A percentile compares a stretch with the other conserved stretches of the same genome.
These are phyloP conservation scores for Candida pseudoviswanathii DNA, from an alignment of 1,139 yeast species.

Conservation along the genomic window DNA sequence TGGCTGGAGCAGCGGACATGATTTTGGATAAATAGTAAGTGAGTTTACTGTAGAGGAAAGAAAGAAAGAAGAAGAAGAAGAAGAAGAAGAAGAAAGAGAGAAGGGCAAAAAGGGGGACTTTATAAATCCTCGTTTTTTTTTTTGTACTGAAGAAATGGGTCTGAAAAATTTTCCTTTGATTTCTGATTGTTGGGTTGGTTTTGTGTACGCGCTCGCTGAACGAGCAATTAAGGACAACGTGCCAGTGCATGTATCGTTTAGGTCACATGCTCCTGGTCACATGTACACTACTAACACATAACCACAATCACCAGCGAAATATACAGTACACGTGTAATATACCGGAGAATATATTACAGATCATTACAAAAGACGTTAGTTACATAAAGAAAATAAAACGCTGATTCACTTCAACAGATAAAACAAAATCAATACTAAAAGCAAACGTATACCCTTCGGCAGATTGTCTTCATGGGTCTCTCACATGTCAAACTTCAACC, in stretches of 20 bases:
- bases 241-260: slow-evolving; percentile 2
- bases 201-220: background rate
- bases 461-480: background rate
- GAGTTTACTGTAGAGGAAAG: background rate
- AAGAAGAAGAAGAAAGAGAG: background rate
- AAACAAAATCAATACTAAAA: no score
- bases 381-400: background rate
- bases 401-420: background rate
- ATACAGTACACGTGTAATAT: background rate
- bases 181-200: background rate
- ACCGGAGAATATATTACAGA: background rate
- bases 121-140: background rate
- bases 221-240: background rate
- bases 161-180: slow-evolving; percentile 1
- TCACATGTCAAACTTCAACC: slow-evolving; percentile 50
- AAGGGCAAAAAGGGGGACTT: background rate
- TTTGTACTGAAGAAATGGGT: background rate
- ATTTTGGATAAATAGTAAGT: background rate
- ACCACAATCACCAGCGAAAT: background rate
- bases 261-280: slow-evolving; percentile 1
- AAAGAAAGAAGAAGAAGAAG: slow-evolving; percentile 2
- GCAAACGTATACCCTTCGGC: background rate
- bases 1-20: slow-evolving; percentile 35
- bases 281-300: background rate
- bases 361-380: slow-evolving; percentile 3